Base-by-base conservation (phyloP, 2,329 filamentous ascomycete genomes). In the Nemania sp. region DNA sequence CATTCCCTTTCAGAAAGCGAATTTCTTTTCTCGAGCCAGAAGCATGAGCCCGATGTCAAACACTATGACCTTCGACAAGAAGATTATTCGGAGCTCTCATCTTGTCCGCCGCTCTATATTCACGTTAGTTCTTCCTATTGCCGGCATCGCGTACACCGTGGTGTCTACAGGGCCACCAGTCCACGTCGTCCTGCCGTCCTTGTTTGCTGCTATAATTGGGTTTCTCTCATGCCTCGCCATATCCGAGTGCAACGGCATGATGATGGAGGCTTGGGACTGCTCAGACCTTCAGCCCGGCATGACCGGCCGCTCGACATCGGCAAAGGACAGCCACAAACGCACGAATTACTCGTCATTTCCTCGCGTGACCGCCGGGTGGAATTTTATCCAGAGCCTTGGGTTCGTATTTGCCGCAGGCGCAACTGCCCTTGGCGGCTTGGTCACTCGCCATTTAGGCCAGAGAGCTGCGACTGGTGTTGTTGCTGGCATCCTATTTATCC, bases 221-320 rank as follows among this genome's bases (percentile, higher is more conserved):
- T 91, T 91, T 67, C 77, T 92, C 5, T 89, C 87, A 1, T 88
- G 87, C 53, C 82, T 94, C 10, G 90, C 89, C 1, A 87, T 91
- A 47, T 85, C 90, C 2, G 90, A 93, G 74, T 92, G 90, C 73
- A 85, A 89, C 65, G 89, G 90, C 0, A 77, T 93, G 34, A 83
- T 92, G 71, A 92, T 93, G 90, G 90, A 92, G 71, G 88, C 87
- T 0, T 93, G 89, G 72, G 90, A 93, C 72, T 90, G 87, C n/a
- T 91, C 88, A 42, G 90, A 93, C 72, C 79, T 93, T 3, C 89
- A 90, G 66, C 86, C 88, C 2, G 87, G 88, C 11, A 88, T 89
- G 79, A 89, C 83, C 6, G 83, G 84, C 32, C 79, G 80, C 15
- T 80, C 80, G n/a, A 78, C 75, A 29, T 77, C 77, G n/a, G 68